phyloP scores from a whole-genome alignment of 192 early-diverging fungal species.

The Rhizophagus sp. region DNA sequence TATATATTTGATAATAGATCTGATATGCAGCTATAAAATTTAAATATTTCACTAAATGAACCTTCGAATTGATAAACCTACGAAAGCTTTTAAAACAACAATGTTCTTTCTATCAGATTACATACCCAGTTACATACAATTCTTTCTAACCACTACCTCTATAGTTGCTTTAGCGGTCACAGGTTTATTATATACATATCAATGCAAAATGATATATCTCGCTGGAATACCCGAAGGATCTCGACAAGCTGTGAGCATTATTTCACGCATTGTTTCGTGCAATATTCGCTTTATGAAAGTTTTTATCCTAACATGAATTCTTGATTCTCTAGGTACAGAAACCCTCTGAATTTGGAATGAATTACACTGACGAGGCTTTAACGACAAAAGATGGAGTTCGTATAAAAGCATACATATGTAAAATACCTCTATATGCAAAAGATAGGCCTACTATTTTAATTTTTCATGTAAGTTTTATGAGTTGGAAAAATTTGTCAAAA shows the following conservation, averaged over 20 bases:
- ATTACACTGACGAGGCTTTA: constrained; percentile 62
- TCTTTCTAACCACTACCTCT: not conserved
- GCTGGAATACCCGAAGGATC: constrained; percentile 60
- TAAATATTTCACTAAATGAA: no score
- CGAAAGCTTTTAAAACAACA: not conserved
- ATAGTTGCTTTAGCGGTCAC: constrained; percentile 40
- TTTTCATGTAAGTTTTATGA: constrained; percentile 64
- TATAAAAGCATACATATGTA: constrained; percentile 80
- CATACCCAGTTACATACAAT: constrained; percentile 13
- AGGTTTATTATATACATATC: constrained; percentile 65
- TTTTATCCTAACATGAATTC: not conserved
- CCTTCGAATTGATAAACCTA: no score
- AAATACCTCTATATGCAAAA: constrained; percentile 52
- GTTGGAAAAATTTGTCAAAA: not conserved
- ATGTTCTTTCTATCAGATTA: constrained; percentile 24
- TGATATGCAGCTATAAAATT: no score
- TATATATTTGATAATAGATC: no score
- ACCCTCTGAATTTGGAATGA: constrained; percentile 67
- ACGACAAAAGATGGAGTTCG: constrained; percentile 80
- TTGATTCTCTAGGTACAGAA: constrained; percentile 55
- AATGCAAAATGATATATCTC: constrained; percentile 81
- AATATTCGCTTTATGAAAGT: not conserved
- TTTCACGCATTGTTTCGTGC: not conserved
- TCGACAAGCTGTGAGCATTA: constrained; percentile 42
- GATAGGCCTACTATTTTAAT: constrained; percentile 81